Evolutionary conservation across 768 basidiomycete genomes (phyloP).

Genomic region (Lentinula raphanica): DNA sequence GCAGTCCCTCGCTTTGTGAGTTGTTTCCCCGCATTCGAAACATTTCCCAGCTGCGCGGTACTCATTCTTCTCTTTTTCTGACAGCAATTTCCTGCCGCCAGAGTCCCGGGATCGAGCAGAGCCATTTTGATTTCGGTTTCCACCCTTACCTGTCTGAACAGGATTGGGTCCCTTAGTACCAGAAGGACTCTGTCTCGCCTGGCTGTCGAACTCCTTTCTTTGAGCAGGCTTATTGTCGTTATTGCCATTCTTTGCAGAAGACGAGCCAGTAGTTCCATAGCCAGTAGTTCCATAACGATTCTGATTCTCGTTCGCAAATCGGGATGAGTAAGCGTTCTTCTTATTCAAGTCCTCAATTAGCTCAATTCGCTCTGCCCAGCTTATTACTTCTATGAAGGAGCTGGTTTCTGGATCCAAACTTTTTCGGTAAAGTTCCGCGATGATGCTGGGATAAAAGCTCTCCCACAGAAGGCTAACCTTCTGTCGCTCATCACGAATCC

Average conservation of each 20-base stretch:
- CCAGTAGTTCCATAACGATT: too few relatives aligned
- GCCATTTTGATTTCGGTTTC: too few relatives aligned
- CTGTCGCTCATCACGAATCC: background rate
- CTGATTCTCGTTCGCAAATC: background rate
- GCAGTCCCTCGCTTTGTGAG: background rate
- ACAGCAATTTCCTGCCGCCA: background rate
- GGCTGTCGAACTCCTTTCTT: too few relatives aligned
- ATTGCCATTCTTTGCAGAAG: too few relatives aligned
- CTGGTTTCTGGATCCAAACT: background rate
- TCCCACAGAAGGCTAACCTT: background rate
- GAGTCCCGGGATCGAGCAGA: too few relatives aligned
- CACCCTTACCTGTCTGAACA: too few relatives aligned
- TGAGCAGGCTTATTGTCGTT: too few relatives aligned
- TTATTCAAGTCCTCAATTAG: background rate
- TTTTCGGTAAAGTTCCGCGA: background rate
- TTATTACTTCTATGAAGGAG: background rate
- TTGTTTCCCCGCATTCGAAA: background rate
- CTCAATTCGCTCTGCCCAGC: background rate
- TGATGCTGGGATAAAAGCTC: background rate
- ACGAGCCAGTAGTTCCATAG: too few relatives aligned
- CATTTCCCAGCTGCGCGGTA: background rate
- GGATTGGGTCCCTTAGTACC: too few relatives aligned
- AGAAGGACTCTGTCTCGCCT: too few relatives aligned
- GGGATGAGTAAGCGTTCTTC: background rate
- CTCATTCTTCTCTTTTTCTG: background rate